A percentile compares a stretch with the other conserved stretches of the same genome.
Evolutionary conservation across 257 asterid species (phyloP).

Genomic region (Anisodus tanguticus): DNA sequence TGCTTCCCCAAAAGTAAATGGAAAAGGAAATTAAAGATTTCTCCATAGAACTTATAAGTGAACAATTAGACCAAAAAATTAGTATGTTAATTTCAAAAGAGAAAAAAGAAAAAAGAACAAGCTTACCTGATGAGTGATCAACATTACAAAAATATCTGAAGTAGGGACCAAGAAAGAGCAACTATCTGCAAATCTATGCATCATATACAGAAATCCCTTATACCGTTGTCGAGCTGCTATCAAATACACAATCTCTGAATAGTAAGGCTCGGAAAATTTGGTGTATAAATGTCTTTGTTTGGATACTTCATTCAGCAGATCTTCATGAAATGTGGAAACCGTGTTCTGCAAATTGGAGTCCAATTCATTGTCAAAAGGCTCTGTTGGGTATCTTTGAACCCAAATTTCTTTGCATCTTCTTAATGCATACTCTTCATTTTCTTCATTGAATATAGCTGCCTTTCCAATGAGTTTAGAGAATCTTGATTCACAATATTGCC

Average conservation of each 20-base stretch:
- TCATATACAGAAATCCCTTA: conserved; percentile 66
- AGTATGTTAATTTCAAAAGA: neutral
- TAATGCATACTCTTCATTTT: conserved; percentile 83
- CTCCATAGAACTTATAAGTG: neutral
- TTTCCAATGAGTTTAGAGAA: conserved; percentile 77
- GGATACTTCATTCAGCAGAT: conserved; percentile 58
- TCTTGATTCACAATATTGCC: conserved; percentile 75
- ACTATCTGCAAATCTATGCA: conserved; percentile 56
- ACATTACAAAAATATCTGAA: conserved; percentile 79
- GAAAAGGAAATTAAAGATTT: neutral
- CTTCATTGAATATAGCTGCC: conserved; percentile 72
- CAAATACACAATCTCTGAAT: conserved; percentile 72
- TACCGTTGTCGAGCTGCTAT: conserved; percentile 84
- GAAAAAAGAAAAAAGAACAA: neutral
- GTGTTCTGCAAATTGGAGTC: conserved; percentile 34
- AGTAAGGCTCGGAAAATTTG: conserved; percentile 65
- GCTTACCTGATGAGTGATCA: conserved; percentile 83
- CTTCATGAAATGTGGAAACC: conserved; percentile 39
- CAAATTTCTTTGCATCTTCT: conserved; percentile 77
- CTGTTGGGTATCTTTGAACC: conserved; percentile 64
- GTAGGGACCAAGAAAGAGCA: conserved; percentile 72
- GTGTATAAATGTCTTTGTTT: conserved; percentile 54
- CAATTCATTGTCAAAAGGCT: conserved; percentile 72
- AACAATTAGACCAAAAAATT: neutral
- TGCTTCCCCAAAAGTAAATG: neutral